Conservation (phyloP, 2,329 filamentous ascomycete genomes). For the Capronia coronata region DNA sequence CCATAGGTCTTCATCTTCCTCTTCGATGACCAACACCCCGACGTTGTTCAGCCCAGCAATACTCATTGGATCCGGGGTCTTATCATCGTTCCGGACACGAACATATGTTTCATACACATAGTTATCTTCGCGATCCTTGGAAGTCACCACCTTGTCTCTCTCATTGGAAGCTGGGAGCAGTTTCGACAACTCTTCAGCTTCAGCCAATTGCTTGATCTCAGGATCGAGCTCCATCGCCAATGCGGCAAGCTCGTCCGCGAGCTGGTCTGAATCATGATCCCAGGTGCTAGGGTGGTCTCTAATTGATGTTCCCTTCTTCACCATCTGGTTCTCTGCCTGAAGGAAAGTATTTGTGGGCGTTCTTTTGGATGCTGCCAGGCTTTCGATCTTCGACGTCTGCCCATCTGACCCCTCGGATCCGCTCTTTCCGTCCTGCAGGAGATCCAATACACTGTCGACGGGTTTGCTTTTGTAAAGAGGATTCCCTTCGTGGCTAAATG, state of each 20-base stretch:
- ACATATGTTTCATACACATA: constrained; percentile 60
- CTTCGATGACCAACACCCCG: constrained; percentile 46
- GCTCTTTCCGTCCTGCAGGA: not conserved
- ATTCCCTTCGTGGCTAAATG: constrained; percentile 9
- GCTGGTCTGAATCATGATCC: constrained; percentile 39
- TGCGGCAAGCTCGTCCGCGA: constrained; percentile 39
- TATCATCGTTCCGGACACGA: constrained; percentile 36
- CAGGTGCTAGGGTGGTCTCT: constrained; percentile 35
- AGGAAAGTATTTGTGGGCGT: constrained; percentile 31
- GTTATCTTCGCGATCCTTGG: constrained; percentile 45
- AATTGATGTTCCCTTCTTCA: constrained; percentile 33
- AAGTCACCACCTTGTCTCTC: constrained; percentile 34
- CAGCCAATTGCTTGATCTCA: constrained; percentile 17
- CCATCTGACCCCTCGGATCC: not conserved
- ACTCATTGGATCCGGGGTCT: constrained; percentile 28
- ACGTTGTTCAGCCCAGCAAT: constrained; percentile 22
- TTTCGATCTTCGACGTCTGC: constrained; percentile 7
- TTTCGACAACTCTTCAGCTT: not conserved
- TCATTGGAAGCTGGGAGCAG: not conserved
- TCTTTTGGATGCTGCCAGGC: constrained; percentile 32
- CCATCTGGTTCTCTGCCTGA: constrained; percentile 7
- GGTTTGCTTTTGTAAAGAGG: constrained; percentile 13
- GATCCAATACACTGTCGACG: constrained; percentile 15
- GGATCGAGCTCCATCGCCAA: constrained; percentile 40
- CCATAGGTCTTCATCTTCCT: constrained; percentile 52